These are phyloP conservation scores for Amesomyces nigricolor DNA, from an alignment of 2,329 filamentous ascomycete genomes.

Conservation along the genomic window DNA sequence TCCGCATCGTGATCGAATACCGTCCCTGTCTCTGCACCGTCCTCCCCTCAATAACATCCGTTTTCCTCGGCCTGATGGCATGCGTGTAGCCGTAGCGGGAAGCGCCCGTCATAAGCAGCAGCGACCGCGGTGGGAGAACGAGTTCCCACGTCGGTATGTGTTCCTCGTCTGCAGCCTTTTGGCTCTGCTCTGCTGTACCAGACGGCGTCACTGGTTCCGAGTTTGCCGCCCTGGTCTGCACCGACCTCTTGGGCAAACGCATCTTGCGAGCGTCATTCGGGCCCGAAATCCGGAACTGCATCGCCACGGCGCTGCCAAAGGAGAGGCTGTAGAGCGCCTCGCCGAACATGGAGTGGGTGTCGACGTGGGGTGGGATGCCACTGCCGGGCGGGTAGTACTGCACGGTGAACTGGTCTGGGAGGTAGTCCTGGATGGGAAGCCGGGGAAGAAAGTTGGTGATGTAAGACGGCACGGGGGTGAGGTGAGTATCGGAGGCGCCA, in stretches of 20 bases:
- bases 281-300: constrained; percentile 36
- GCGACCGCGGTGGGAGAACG: constrained; percentile 22
- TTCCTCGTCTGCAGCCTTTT: neutral
- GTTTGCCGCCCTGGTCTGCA: neutral
- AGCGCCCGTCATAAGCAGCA: constrained; percentile 26
- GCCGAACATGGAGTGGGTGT: constrained; percentile 48
- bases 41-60: constrained; percentile 30
- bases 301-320: constrained; percentile 38
- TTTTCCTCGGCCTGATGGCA: constrained; percentile 49
- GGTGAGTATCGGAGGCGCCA: constrained; percentile 20
- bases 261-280: constrained; percentile 27
- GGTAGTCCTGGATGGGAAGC: constrained; percentile 32
- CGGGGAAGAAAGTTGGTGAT: constrained; percentile 29
- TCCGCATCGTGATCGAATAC: constrained; percentile 27
- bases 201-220: neutral
- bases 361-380: constrained; percentile 56
- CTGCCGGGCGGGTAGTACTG: constrained; percentile 56
- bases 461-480: constrained; percentile 24
- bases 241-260: constrained; percentile 26
- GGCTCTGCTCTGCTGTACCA: neutral
- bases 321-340: constrained; percentile 41
- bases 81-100: constrained; percentile 38
- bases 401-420: constrained; percentile 47
- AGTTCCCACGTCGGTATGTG: constrained; percentile 21
- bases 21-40: constrained; percentile 20